Conservation (phyloP, 2,329 filamentous ascomycete genomes). For the Hortaea sp. region DNA sequence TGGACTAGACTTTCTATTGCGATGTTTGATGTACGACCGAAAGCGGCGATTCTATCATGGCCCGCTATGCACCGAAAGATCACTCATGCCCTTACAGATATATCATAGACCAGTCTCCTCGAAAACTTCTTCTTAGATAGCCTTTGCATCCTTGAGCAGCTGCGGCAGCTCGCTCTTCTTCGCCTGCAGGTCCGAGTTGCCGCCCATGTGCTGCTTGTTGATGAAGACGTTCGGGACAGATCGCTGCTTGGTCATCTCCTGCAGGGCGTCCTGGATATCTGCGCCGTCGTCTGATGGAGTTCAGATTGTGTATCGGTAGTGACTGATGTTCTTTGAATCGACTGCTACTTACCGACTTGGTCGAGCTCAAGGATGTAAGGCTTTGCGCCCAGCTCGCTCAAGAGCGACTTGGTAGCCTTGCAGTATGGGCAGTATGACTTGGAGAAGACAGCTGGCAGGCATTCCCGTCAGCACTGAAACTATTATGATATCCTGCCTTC, state of each 20-base stretch:
- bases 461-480: not conserved
- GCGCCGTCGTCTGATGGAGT: constrained; percentile 59
- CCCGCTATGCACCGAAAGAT: too few species aligned
- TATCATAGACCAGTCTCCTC: too few species aligned
- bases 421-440: constrained; percentile 98
- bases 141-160: constrained; percentile 55
- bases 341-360: constrained; percentile 51
- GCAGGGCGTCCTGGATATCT: constrained; percentile 73
- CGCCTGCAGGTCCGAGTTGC: constrained; percentile 79
- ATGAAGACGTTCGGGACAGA: constrained; percentile 98
- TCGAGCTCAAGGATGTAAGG: constrained; percentile 75
- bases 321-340: too few species aligned
- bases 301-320: not conserved
- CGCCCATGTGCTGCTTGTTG: constrained; percentile 79
- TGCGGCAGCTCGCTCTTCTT: constrained; percentile 53
- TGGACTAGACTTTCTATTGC: not conserved
- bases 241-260: constrained; percentile 69
- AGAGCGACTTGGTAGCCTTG: constrained; percentile 62
- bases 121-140: constrained; percentile 36
- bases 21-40: too few species aligned
- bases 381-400: constrained; percentile 61
- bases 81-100: too few species aligned
- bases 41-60: too few species aligned
- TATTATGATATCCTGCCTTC: not conserved
- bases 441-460: constrained; percentile 72